phyloP scores from a whole-genome alignment of 2,329 filamentous ascomycete genomes.

The Ophiostoma sp. region DNA sequence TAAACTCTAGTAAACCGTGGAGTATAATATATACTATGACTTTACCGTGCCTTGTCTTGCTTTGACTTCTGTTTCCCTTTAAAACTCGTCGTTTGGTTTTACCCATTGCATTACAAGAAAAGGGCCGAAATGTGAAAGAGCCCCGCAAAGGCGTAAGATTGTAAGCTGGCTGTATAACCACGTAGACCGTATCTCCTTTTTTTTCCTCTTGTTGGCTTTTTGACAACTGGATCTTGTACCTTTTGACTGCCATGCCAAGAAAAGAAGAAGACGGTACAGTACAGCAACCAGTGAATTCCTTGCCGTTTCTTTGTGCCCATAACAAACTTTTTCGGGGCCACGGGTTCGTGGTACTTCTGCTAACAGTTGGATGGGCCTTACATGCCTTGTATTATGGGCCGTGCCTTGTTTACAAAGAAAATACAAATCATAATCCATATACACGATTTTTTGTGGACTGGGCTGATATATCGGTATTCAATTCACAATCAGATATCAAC shows the following conservation, averaged over 20 bases:
- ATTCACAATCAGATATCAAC: no score
- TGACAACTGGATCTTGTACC: no score
- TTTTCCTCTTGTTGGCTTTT: no score
- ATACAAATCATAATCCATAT: neutral
- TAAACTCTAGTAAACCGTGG: neutral
- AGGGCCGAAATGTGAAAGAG: neutral
- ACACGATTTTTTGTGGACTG: no score
- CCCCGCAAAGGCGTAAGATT: neutral
- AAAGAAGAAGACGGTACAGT: neutral
- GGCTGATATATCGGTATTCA: no score
- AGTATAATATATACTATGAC: neutral
- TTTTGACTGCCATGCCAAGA: no score
- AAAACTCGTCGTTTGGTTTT: neutral
- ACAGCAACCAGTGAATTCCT: neutral
- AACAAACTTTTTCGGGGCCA: neutral
- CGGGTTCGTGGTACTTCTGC: neutral
- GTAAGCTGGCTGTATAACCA: neutral
- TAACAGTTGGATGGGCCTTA: no score
- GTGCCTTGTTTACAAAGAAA: neutral
- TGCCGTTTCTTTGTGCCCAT: no score
- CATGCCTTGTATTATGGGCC: neutral
- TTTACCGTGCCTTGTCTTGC: neutral
- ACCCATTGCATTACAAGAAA: slow-evolving; percentile 6
- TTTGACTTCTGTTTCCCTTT: neutral
- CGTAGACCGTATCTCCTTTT: no score